A percentile compares a stretch with the other conserved stretches of the same genome.
phyloP scores from a whole-genome alignment of 306 rosid species.

The Begonia loranthoides region DNA sequence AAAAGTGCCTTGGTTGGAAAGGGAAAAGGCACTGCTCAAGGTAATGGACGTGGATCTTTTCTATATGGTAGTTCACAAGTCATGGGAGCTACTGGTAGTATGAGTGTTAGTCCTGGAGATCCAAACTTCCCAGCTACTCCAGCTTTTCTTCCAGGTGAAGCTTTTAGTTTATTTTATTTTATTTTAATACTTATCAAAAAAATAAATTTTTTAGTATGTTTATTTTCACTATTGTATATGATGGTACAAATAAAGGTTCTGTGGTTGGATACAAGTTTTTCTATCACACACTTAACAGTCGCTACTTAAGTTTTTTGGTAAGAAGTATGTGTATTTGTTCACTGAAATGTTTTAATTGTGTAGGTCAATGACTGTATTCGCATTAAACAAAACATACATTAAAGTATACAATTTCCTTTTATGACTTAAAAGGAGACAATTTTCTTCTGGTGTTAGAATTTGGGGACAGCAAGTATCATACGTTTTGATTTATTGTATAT shows the following conservation, averaged over 20 bases:
- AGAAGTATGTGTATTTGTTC: no score
- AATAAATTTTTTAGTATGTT: neutral
- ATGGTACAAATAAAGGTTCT: neutral
- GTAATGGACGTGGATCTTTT: slow-evolving; percentile 61
- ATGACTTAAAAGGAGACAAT: no score
- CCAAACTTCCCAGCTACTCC: slow-evolving; percentile 62
- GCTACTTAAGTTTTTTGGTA: no score
- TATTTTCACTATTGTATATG: neutral
- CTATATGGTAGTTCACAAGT: slow-evolving; percentile 52
- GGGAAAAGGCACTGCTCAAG: slow-evolving; percentile 61
- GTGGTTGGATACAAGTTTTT: no score
- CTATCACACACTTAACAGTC: no score
- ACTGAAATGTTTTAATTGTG: no score
- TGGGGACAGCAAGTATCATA: no score
- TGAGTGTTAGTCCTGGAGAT: slow-evolving; percentile 59
- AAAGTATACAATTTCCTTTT: neutral
- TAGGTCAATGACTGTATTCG: no score
- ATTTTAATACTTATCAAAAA: neutral
- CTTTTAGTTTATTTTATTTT: neutral
- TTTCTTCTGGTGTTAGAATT: neutral
- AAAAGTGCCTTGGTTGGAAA: slow-evolving; percentile 64
- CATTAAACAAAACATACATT: no score
- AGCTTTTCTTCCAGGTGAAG: slow-evolving; percentile 76
- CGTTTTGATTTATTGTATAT: no score
- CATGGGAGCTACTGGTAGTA: slow-evolving; percentile 47